These are phyloP conservation scores for Sclerotiophoma versabilis DNA, from an alignment of 2,329 filamentous ascomycete species.

Conservation along the genomic window DNA sequence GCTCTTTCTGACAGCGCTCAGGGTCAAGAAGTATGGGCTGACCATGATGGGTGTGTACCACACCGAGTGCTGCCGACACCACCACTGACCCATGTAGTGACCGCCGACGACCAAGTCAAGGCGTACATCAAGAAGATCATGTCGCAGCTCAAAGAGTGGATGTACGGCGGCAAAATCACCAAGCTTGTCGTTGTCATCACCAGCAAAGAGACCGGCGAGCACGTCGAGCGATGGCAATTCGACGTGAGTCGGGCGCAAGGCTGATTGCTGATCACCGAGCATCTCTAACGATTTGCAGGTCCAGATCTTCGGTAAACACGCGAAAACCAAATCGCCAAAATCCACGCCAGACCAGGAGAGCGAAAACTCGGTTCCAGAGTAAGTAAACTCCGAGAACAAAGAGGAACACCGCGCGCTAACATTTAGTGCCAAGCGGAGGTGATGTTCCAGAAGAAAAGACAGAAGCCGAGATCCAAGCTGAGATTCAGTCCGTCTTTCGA, in stretches of 20 bases:
- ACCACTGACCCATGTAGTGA: slow-evolving; percentile 63
- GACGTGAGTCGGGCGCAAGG: slow-evolving; percentile 65
- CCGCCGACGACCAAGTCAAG: slow-evolving; percentile 96
- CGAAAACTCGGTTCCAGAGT: slow-evolving; percentile 71
- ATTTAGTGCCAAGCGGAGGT: slow-evolving; percentile 37
- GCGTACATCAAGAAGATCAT: slow-evolving; percentile 99
- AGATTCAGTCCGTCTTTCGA: slow-evolving; percentile 95
- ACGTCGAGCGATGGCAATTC: slow-evolving; percentile 98
- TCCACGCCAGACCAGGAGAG: slow-evolving; percentile 74
- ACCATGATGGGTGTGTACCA: slow-evolving; percentile 80
- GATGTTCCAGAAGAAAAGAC: slow-evolving; percentile 72
- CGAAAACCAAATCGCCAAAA: slow-evolving; percentile 59
- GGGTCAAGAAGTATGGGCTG: slow-evolving; percentile 98
- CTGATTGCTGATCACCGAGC: slow-evolving; percentile 41
- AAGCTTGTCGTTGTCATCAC: slow-evolving; percentile 97
- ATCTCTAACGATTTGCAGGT: slow-evolving; percentile 53
- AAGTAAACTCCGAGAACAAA: slow-evolving; percentile 33
- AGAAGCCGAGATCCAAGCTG: slow-evolving; percentile 90
- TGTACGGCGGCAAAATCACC: slow-evolving; percentile 94
- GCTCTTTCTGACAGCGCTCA: slow-evolving; percentile 40
- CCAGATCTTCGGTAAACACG: slow-evolving; percentile 63
- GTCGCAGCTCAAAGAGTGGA: slow-evolving; percentile 97
- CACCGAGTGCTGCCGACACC: not conserved
- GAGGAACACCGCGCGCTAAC: not conserved
- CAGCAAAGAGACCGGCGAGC: slow-evolving; percentile 94